These are phyloP conservation scores for Boletus barrowsii DNA, from an alignment of 768 basidiomycete species.

Conservation along the genomic window DNA sequence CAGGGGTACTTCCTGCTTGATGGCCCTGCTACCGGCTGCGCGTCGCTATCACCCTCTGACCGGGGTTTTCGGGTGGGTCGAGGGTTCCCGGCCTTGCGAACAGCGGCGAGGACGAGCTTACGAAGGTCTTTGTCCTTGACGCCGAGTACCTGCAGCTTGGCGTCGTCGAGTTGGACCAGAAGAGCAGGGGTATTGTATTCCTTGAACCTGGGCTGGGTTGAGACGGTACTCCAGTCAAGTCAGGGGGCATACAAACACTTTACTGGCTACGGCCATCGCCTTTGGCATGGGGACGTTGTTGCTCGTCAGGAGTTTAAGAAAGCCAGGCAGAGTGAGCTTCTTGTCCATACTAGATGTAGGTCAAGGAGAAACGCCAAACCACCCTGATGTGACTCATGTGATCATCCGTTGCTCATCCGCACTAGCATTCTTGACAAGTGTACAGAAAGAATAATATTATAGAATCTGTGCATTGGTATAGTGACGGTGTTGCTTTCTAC, in stretches of 20 bases:
- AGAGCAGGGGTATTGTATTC: constrained; percentile 58
- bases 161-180: constrained; percentile 56
- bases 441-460: constrained; percentile 7
- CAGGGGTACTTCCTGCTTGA: constrained; percentile 9
- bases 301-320: constrained; percentile 61
- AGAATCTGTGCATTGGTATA: constrained; percentile 21
- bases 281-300: constrained; percentile 56
- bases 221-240: neutral
- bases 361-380: neutral
- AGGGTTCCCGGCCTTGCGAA: constrained; percentile 64
- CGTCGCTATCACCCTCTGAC: constrained; percentile 6
- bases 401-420: neutral
- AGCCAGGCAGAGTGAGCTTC: constrained; percentile 61
- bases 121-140: constrained; percentile 65
- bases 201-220: constrained; percentile 57
- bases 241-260: constrained; percentile 48
- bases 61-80: constrained; percentile 12
- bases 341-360: constrained; percentile 15
- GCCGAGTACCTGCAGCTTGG: constrained; percentile 55
- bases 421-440: neutral
- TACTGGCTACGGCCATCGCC: constrained; percentile 68
- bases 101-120: constrained; percentile 53
- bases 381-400: neutral
- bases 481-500: constrained; percentile 12
- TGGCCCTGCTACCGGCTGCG: constrained; percentile 1